These are phyloP conservation scores for Blastobotrys chiropterorum DNA, from an alignment of 805 yeast species.

Conservation along the genomic window DNA sequence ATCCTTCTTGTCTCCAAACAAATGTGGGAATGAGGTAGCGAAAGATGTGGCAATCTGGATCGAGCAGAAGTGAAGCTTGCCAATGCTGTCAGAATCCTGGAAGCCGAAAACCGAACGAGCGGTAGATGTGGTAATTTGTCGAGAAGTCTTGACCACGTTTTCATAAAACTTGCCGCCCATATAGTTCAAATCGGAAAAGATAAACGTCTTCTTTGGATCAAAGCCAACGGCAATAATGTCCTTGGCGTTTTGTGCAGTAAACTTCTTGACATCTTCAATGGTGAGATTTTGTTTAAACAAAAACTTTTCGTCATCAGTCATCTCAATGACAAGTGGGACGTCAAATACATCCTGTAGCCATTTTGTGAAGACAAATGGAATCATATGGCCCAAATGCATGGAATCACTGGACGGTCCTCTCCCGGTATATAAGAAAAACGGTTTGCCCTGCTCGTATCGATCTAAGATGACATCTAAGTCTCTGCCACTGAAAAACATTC, in stretches of 20 bases:
- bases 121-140: constrained; percentile 95
- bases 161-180: constrained; percentile 94
- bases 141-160: constrained; percentile 83
- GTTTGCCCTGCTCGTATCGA: constrained; percentile 89
- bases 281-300: constrained; percentile 86
- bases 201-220: constrained; percentile 89
- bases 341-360: constrained; percentile 98
- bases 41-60: constrained; percentile 95
- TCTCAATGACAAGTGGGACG: constrained; percentile 85
- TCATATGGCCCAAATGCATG: constrained; percentile 95
- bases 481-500: constrained; percentile 87
- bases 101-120: constrained; percentile 97
- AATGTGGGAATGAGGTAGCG: constrained; percentile 92
- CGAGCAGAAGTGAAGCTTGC: constrained; percentile 90
- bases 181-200: constrained; percentile 86
- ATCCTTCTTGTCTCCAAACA: constrained; percentile 77
- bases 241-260: constrained; percentile 76
- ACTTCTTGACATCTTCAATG: constrained; percentile 78
- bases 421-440: constrained; percentile 92
- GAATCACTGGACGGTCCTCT: constrained; percentile 94
- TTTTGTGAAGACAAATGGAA: constrained; percentile 91
- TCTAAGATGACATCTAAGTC: constrained; percentile 61
- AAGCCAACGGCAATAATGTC: constrained; percentile 94
- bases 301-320: constrained; percentile 96
- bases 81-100: constrained; percentile 90